These are phyloP conservation scores for Eucalyptus sp. DNA, from an alignment of 345 rosid species.

Conservation along the genomic window DNA sequence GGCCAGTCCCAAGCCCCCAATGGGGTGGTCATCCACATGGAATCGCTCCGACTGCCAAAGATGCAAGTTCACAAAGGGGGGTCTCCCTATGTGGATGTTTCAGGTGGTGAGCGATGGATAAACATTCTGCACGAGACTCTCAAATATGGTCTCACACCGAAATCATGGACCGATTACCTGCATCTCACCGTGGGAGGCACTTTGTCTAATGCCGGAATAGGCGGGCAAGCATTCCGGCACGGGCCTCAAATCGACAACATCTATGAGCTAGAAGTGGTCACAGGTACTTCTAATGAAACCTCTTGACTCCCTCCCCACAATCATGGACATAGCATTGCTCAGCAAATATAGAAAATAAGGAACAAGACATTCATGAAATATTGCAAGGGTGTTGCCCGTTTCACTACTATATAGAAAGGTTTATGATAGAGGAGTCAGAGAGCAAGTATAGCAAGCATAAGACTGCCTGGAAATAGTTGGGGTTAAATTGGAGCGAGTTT, in stretches of 20 bases:
- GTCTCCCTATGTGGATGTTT: conserved; percentile 65
- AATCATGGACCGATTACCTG: conserved; percentile 97
- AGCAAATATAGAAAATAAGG: neutral
- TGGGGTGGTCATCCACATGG: conserved; percentile 83
- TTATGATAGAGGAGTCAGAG: neutral
- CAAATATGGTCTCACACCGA: conserved; percentile 69
- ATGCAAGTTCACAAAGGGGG: conserved; percentile 32
- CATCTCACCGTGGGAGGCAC: conserved; percentile 92
- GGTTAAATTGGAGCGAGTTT: neutral
- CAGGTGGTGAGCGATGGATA: conserved; percentile 93
- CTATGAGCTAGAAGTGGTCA: conserved; percentile 73
- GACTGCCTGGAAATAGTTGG: neutral
- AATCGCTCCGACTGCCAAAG: conserved; percentile 35
- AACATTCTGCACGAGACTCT: conserved; percentile 71
- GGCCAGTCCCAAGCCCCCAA: conserved; percentile 83
- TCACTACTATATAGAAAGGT: neutral
- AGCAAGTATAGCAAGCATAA: neutral
- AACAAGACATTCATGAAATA: neutral
- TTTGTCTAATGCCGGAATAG: conserved; percentile 81
- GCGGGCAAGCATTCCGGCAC: conserved; percentile 86
- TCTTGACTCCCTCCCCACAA: neutral
- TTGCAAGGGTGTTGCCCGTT: neutral
- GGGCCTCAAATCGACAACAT: conserved; percentile 92
- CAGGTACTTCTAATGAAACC: conserved; percentile 41
- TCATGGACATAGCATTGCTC: neutral